Conservation (phyloP, 2,329 filamentous ascomycete genomes). For the Trichoderma sp. region DNA sequence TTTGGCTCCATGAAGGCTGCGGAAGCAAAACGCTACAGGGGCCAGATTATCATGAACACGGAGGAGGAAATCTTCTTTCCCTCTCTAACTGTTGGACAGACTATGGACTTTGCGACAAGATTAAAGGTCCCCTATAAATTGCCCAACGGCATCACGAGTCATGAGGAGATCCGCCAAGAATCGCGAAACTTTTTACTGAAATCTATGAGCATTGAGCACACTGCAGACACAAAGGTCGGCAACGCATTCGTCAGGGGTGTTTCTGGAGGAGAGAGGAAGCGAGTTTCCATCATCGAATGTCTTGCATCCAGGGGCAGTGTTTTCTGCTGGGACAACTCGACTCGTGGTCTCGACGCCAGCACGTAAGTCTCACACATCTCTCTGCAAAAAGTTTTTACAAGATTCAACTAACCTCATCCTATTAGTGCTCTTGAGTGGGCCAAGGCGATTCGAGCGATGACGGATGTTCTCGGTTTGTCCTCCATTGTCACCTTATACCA, state of each 20-base stretch:
- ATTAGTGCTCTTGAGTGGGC: conserved; percentile 54
- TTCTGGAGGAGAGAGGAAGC: conserved; percentile 65
- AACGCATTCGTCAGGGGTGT: conserved; percentile 65
- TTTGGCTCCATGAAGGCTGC: conserved; percentile 51
- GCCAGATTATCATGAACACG: conserved; percentile 66
- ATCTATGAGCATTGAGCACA: conserved; percentile 58
- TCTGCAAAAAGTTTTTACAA: background rate
- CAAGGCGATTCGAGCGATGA: conserved; percentile 60
- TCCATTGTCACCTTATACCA: conserved; percentile 67
- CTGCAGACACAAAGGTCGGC: conserved; percentile 62
- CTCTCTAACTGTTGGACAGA: conserved; percentile 66
- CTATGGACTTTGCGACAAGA: conserved; percentile 65
- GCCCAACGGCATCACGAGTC: conserved; percentile 40
- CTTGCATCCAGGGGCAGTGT: conserved; percentile 57
- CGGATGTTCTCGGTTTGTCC: conserved; percentile 57
- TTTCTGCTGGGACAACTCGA: conserved; percentile 66
- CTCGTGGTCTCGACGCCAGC: conserved; percentile 61
- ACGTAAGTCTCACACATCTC: background rate
- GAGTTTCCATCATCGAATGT: conserved; percentile 65
- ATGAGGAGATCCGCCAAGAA: conserved; percentile 45
- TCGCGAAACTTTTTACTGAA: conserved; percentile 54
- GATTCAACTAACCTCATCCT: background rate
- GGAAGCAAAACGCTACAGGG: conserved; percentile 49
- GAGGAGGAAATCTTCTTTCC: conserved; percentile 66
- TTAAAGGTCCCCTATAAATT: conserved; percentile 53